A percentile compares a stretch with the other conserved stretches of the same genome.
Conservation (phyloP, 768 basidiomycete genomes). For the Termitomyces sp. region DNA sequence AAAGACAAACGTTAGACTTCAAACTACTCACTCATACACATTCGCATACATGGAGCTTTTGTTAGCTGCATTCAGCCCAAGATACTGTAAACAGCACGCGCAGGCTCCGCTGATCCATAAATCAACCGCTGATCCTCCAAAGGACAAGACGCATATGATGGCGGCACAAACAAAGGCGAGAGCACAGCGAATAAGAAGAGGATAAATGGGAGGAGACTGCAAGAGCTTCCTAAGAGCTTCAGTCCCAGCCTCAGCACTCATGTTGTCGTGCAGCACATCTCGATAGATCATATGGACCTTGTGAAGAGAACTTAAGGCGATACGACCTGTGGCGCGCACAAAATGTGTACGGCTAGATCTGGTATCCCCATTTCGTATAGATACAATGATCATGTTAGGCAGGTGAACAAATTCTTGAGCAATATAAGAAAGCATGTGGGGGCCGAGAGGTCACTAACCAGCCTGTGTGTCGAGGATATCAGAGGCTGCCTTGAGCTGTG, state of each 20-base stretch:
- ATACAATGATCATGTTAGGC: conserved; percentile 73
- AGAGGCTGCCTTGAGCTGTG: conserved; percentile 78
- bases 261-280: conserved; percentile 79
- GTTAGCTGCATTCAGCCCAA: conserved; percentile 76
- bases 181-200: conserved; percentile 58
- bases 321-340: conserved; percentile 72
- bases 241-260: conserved; percentile 68
- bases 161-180: conserved; percentile 76
- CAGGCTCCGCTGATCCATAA: conserved; percentile 77
- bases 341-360: conserved; percentile 76
- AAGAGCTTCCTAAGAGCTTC: conserved; percentile 61
- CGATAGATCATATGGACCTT: conserved; percentile 82
- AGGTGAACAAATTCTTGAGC: conserved; percentile 73
- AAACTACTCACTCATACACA: conserved; percentile 77
- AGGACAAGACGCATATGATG: conserved; percentile 78
- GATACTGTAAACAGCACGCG: conserved; percentile 66
- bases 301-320: conserved; percentile 80
- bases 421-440: not conserved
- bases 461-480: conserved; percentile 73
- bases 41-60: conserved; percentile 92
- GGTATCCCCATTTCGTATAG: conserved; percentile 72
- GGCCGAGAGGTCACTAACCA: conserved; percentile 24
- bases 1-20: not conserved
- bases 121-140: conserved; percentile 77
- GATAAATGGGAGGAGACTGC: conserved; percentile 61